Evolutionary conservation across 352 stramenopile genomes (phyloP).

Genomic region (Phytophthora tentaculata): DNA sequence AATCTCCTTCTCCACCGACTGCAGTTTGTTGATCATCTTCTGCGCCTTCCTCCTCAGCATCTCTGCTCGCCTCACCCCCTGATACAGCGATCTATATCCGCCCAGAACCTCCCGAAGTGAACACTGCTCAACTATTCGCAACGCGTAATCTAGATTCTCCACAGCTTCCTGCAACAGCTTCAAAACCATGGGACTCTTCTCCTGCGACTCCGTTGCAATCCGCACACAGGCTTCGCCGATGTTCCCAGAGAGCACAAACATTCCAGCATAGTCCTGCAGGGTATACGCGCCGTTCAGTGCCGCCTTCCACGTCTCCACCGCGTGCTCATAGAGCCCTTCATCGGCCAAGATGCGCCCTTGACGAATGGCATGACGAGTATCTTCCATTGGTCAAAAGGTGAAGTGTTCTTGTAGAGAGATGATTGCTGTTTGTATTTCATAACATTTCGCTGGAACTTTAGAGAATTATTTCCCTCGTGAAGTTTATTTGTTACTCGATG

Average conservation of each 20-base stretch:
- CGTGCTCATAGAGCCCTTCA: constrained; percentile 39
- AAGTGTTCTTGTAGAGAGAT: constrained; percentile 29
- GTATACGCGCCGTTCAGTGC: constrained; percentile 55
- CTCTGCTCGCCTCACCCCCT: constrained; percentile 37
- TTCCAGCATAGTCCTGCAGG: constrained; percentile 50
- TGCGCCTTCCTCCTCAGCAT: constrained; percentile 14
- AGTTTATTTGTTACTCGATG: constrained; percentile 29
- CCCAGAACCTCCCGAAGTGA: constrained; percentile 31
- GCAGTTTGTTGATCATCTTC: constrained; percentile 23
- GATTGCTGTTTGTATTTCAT: neutral
- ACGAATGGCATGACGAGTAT: constrained; percentile 40
- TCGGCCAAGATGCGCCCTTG: constrained; percentile 45
- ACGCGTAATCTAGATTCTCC: constrained; percentile 56
- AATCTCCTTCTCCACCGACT: neutral
- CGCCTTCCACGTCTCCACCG: constrained; percentile 58
- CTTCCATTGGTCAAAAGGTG: constrained; percentile 35
- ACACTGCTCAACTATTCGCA: constrained; percentile 54
- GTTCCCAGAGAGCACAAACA: constrained; percentile 79
- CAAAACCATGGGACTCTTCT: neutral
- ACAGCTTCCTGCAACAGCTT: constrained; percentile 35
- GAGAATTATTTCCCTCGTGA: constrained; percentile 4
- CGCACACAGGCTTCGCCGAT: constrained; percentile 58
- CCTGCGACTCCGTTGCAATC: constrained; percentile 24
- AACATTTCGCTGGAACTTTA: neutral
- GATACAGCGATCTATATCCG: constrained; percentile 33